Evolutionary conservation across 2,329 filamentous ascomycete genomes (phyloP).

Genomic region (Graphilbum ipis-grandicollis): DNA sequence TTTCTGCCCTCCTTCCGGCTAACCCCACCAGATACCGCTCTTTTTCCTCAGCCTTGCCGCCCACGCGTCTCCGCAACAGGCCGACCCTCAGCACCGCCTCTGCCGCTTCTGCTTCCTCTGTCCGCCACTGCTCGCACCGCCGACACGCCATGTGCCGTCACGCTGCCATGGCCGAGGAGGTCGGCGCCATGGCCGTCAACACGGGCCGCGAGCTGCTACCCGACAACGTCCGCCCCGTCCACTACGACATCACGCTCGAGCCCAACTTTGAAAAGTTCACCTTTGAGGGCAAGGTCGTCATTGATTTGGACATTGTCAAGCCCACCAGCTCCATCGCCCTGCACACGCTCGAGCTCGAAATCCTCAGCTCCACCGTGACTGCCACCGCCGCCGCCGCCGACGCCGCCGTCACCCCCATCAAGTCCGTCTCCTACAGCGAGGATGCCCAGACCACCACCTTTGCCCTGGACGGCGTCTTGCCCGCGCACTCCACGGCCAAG

Average conservation of each 20-base stretch:
- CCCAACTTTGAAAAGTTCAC: slow-evolving; percentile 77
- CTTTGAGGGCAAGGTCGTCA: slow-evolving; percentile 68
- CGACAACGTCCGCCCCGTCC: slow-evolving; percentile 75
- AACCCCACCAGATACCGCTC: not conserved
- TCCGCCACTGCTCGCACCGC: slow-evolving; percentile 56
- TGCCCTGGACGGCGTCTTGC: slow-evolving; percentile 55
- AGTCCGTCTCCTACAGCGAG: slow-evolving; percentile 50
- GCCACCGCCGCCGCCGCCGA: slow-evolving; percentile 38
- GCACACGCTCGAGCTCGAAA: slow-evolving; percentile 74
- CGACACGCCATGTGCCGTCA: slow-evolving; percentile 52
- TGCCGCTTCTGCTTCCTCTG: no score
- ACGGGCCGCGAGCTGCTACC: slow-evolving; percentile 67
- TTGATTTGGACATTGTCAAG: slow-evolving; percentile 75
- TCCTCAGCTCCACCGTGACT: slow-evolving; percentile 55
- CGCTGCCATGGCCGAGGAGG: slow-evolving; percentile 16
- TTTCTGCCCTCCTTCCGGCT: not conserved
- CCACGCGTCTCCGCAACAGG: not conserved
- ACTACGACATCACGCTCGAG: slow-evolving; percentile 86
- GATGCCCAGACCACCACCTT: slow-evolving; percentile 69
- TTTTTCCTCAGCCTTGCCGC: not conserved
- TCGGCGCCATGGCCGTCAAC: slow-evolving; percentile 17
- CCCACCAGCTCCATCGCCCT: slow-evolving; percentile 74
- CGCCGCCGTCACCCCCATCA: slow-evolving; percentile 39
- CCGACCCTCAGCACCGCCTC: no score
- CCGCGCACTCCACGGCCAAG: slow-evolving; percentile 60